These are phyloP conservation scores for Ophiocordyceps camponoti-floridani DNA, from an alignment of 2,329 filamentous ascomycete genomes.

Conservation along the genomic window DNA sequence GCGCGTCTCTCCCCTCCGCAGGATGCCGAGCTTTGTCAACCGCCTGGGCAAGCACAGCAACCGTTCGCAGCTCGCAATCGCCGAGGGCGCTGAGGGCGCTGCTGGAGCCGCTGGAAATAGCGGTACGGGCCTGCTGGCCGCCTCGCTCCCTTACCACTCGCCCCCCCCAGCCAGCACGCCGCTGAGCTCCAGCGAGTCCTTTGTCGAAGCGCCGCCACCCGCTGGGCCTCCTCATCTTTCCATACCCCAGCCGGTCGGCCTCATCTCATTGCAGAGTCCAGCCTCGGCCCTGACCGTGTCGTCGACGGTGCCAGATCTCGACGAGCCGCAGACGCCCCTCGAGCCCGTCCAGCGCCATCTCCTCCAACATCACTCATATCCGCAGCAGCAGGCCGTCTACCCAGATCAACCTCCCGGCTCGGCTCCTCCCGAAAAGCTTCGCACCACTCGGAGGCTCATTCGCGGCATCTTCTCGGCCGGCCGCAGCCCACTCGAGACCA, in stretches of 20 bases:
- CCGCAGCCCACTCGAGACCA: conserved; percentile 7
- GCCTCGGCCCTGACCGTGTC: conserved; percentile 5
- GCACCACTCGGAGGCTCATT: conserved; percentile 30
- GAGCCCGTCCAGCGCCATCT: conserved; percentile 14
- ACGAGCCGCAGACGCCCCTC: conserved; percentile 6
- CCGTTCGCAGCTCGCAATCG: conserved; percentile 36
- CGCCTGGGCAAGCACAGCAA: conserved; percentile 37
- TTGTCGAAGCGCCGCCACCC: conserved; percentile 13
- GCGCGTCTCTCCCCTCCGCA: conserved; percentile 2
- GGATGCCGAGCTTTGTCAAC: conserved; percentile 35
- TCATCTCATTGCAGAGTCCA: conserved; percentile 13
- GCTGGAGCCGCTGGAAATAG: conserved; percentile 1
- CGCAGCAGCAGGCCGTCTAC: not conserved
- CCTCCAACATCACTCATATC: not conserved
- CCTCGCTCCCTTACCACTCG: conserved; percentile 5
- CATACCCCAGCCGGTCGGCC: conserved; percentile 10
- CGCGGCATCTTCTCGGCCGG: conserved; percentile 33
- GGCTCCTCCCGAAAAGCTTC: not conserved
- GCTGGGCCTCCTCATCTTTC: conserved; percentile 10
- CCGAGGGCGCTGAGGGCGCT: conserved; percentile 15
- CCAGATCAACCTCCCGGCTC: conserved; percentile 7
- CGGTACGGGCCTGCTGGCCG: conserved; percentile 9
- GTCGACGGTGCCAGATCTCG: not conserved
- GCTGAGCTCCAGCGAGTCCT: conserved; percentile 29
- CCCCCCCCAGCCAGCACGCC: conserved; percentile 10